Percentiles rank a stretch among this genome's conserved stretches.
Conservation (phyloP, 495 filamentous ascomycete species). For the Aspergillus kassunensis region DNA sequence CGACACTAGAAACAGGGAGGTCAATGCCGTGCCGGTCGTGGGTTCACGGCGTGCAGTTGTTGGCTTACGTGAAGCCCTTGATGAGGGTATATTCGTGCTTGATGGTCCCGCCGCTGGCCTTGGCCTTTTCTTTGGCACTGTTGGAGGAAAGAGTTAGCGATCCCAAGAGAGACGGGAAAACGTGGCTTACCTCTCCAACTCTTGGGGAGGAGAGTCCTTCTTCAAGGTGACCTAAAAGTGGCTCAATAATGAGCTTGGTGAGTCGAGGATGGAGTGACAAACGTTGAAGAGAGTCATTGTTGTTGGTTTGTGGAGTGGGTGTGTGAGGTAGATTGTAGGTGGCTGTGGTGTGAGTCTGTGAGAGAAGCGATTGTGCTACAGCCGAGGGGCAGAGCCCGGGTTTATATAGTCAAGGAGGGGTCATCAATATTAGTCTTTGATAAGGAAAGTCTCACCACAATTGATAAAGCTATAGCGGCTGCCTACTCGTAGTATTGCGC, state of each 20-base stretch:
- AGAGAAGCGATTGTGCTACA: too few species aligned
- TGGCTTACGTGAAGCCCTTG: constrained; percentile 83
- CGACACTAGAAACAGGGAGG: constrained; percentile 57
- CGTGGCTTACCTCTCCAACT: constrained; percentile 59
- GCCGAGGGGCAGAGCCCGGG: constrained; percentile 5
- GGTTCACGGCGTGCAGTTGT: neutral
- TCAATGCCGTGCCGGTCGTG: constrained; percentile 10
- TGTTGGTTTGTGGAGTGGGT: constrained; percentile 2
- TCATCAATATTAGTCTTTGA: constrained; percentile 12
- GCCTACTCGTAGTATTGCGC: too few species aligned
- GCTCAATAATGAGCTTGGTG: constrained; percentile 1
- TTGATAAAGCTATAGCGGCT: too few species aligned
- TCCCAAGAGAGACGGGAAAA: too few species aligned
- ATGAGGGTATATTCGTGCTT: constrained; percentile 77
- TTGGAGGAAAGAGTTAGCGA: constrained; percentile 4
- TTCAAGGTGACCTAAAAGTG: constrained; percentile 71
- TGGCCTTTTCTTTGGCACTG: constrained; percentile 71
- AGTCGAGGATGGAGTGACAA: constrained; percentile 22
- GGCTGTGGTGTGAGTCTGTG: too few species aligned
- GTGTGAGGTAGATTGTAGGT: constrained; percentile 1
- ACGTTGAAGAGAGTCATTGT: constrained; percentile 74
- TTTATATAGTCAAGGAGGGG: constrained; percentile 13
- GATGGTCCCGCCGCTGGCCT: constrained; percentile 73
- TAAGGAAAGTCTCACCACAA: constrained; percentile 7
- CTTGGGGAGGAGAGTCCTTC: constrained; percentile 51